Percentiles rank a stretch among this genome's conserved stretches.
phyloP scores from a whole-genome alignment of 75 land plant genomes.

The Sequoiadendron giganteum region DNA sequence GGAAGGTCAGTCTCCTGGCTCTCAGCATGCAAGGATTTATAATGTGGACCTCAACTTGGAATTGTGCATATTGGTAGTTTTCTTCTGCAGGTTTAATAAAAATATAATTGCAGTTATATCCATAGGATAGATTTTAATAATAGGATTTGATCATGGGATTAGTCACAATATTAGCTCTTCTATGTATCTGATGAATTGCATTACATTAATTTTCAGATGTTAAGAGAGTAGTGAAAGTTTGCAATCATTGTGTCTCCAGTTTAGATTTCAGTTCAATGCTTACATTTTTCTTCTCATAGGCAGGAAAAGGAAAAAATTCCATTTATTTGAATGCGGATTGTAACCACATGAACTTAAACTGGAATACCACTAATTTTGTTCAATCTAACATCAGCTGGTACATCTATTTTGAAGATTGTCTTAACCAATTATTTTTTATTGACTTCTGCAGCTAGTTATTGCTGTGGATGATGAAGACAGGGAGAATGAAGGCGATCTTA shows the following conservation, averaged over 20 bases:
- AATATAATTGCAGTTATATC: not conserved
- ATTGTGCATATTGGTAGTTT: not conserved
- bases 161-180: not conserved
- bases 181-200: not conserved
- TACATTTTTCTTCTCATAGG: not conserved
- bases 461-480: conserved; percentile 99
- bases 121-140: not conserved
- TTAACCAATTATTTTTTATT: not conserved
- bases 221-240: not conserved
- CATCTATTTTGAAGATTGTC: not conserved
- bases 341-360: not conserved
- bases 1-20: conserved; percentile 51
- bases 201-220: not conserved
- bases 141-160: not conserved
- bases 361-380: not conserved
- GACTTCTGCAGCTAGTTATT: conserved; percentile 68
- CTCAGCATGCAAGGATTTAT: not conserved
- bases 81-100: not conserved
- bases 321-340: not conserved
- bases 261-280: not conserved
- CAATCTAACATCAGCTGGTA: not conserved
- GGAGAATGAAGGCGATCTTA: conserved; percentile 99
- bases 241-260: not conserved
- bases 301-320: not conserved
- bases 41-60: conserved; percentile 1